Base-by-base conservation (phyloP, 805 yeast genomes). In the Wickerhamiella musiphila region DNA sequence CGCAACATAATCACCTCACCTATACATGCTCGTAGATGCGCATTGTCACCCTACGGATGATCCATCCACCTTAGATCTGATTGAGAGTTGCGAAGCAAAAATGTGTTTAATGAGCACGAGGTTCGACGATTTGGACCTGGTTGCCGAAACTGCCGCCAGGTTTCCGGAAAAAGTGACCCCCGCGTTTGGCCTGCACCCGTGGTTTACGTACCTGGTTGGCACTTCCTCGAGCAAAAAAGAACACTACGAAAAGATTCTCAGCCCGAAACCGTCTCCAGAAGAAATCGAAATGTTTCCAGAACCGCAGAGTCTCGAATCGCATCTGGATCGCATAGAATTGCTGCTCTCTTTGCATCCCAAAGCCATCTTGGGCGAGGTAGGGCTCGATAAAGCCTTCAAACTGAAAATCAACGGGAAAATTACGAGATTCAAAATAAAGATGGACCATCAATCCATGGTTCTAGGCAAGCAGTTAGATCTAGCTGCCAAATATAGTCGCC, bases 281-380 rank as follows among this genome's bases (percentile, higher is more conserved):
- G 47, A 75, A 22, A 41, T 74, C 1, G 49, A 47, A 2, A 35
- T 35, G 2, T 57, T 83, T 13, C 93, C 94, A 0, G 62, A 55
- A 1, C 94, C 94, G 0, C 49, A 65, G 0, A 37, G 48, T 22
- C 36, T 79, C 1, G 36, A 45, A 1, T 42, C 45, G 1, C 61
- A 63, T 35, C 18, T 66, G 4, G 34, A 29, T 1, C 34, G 37
- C 13, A 49, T 73, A 18, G 46, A 52, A 14, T 17, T 21, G 3
- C 54, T 56, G 23, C 38, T 71, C 5, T 13, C 29, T 0, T 32
- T 39, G 10, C 43, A 47, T 33, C 54, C 57, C 1, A 9, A 36
- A n/a, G 53, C 60, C 2, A 65, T 78, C 9, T 60, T 86, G 7
- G 98, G 98, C 1, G 98, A 86, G 45, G 65, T 82, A n/a, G 98